Base-by-base conservation (phyloP, 495 filamentous ascomycete species). In the Bacidia rubella region DNA sequence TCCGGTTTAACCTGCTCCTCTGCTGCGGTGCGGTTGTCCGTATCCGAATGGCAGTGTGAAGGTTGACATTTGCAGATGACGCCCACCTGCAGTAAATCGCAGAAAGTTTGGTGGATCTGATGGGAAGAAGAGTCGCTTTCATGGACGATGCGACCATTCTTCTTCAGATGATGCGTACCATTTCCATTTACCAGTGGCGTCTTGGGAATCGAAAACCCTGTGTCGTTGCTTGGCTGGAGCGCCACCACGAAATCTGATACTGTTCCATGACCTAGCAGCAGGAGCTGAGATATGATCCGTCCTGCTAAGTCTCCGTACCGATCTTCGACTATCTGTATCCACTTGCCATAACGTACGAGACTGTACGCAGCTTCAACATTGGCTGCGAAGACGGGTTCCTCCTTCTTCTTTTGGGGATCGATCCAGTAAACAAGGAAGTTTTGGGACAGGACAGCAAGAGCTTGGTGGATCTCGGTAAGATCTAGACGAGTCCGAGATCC, bases 341-440 rank as follows among this genome's bases (percentile, higher is more conserved):
- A 85, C 64, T 88, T 90, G 5, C 87, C 89, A 19, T 78, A 76
- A 24, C 90, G 83, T 17, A 86, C 68, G 32, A 97, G 73, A 55
- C 78, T 78, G 63, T 97, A 96, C 46, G 86, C 81, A 23, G 82
- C 73, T 45, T 76, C 69, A 59, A 77, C 66, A 52, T 92, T 83
- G 22, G 86, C 82, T 15, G 5, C 29, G 15, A 35, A 35, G 5
- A 15, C 29, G 7, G 41, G 41, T 59, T 93, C 84, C 68, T 96
- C 97, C 61, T 79, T 77, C 22, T 86, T 83, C 29, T 72, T 61
- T 32, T 73, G 75, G 49, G 82, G 76, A 38, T 70, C 59, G 57
- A 81, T 77, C 65, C 90, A 82, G 62, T 81, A 83, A 11, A 94
- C 75, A 17, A 99, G 76, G 55, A 90, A 86, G 59, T 93, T 81